phyloP scores from a whole-genome alignment of 2,329 filamentous ascomycete genomes.

The Calycina marina region DNA sequence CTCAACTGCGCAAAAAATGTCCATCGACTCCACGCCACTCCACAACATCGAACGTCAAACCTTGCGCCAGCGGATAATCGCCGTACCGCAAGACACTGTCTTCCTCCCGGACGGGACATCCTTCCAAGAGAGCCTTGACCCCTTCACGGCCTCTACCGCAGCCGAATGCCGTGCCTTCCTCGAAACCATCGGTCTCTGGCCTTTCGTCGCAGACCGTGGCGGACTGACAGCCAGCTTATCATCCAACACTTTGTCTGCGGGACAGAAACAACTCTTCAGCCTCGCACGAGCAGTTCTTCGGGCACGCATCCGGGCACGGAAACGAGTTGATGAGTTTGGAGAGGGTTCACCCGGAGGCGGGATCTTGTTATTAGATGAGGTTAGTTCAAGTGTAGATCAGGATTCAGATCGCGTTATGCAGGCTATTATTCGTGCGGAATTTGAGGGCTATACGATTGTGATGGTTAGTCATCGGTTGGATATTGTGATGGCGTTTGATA shows the following conservation, averaged over 20 bases:
- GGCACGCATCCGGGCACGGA: slow-evolving; percentile 13
- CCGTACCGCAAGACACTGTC: slow-evolving; percentile 38
- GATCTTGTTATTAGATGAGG: slow-evolving; percentile 8
- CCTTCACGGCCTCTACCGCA: slow-evolving; percentile 20
- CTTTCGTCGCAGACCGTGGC: slow-evolving; percentile 12
- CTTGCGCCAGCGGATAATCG: slow-evolving; percentile 33
- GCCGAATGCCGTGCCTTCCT: slow-evolving; percentile 5
- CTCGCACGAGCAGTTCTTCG: slow-evolving; percentile 31
- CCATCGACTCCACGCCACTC: slow-evolving; percentile 29
- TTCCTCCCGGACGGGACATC: slow-evolving; percentile 32
- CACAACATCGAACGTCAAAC: slow-evolving; percentile 25
- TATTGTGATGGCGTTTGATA: slow-evolving; percentile 35
- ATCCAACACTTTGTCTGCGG: slow-evolving; percentile 25
- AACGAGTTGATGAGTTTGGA: not conserved
- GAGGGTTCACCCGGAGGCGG: not conserved
- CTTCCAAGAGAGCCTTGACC: slow-evolving; percentile 30
- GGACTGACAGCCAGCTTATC: slow-evolving; percentile 25
- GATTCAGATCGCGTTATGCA: slow-evolving; percentile 42
- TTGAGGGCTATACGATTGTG: slow-evolving; percentile 38
- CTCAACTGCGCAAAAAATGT: slow-evolving; percentile 23
- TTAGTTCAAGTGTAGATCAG: slow-evolving; percentile 32
- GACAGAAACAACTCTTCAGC: slow-evolving; percentile 33
- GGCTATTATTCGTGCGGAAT: slow-evolving; percentile 35
- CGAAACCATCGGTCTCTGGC: slow-evolving; percentile 5
- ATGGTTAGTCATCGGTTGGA: slow-evolving; percentile 24